These are phyloP conservation scores for Physcomitrium patens DNA, from an alignment of 225 moss, liverwort and hornwort species.

Conservation along the genomic window DNA sequence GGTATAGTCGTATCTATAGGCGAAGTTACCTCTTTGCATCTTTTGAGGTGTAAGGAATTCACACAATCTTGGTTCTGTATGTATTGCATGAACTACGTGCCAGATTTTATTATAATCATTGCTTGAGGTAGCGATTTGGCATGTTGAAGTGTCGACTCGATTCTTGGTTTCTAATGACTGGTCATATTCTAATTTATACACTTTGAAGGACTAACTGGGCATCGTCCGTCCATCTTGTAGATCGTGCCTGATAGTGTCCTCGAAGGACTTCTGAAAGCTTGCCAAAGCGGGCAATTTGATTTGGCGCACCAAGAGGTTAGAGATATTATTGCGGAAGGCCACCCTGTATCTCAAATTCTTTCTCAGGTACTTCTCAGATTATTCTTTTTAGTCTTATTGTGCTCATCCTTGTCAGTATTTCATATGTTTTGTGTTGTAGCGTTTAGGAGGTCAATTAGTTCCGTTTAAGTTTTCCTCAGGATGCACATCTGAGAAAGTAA, in stretches of 20 bases:
- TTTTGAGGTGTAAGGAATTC: not conserved
- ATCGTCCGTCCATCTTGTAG: slow-evolving; percentile 37
- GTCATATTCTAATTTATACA: not conserved
- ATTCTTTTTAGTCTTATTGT: slow-evolving; percentile 4
- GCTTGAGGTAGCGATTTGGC: slow-evolving; percentile 3
- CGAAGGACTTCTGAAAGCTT: slow-evolving; percentile 65
- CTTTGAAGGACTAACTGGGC: not conserved
- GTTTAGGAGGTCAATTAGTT: not conserved
- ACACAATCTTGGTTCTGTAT: not conserved
- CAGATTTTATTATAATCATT: not conserved
- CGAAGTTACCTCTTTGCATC: not conserved
- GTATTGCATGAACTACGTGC: not conserved
- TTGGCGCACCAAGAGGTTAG: slow-evolving; percentile 75
- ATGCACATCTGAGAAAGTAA: not conserved
- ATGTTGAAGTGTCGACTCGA: not conserved
- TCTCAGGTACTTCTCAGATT: slow-evolving; percentile 59
- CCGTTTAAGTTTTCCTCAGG: not conserved
- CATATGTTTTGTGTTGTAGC: not conserved
- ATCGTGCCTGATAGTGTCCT: slow-evolving; percentile 82
- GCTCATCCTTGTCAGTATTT: not conserved
- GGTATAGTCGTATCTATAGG: not conserved
- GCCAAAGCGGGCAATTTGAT: slow-evolving; percentile 93
- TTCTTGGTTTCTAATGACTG: not conserved
- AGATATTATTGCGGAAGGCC: slow-evolving; percentile 86
- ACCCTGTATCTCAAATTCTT: slow-evolving; percentile 84